phyloP scores from a whole-genome alignment of 805 yeast species.

The Vanderwaltozyma polyspora region DNA sequence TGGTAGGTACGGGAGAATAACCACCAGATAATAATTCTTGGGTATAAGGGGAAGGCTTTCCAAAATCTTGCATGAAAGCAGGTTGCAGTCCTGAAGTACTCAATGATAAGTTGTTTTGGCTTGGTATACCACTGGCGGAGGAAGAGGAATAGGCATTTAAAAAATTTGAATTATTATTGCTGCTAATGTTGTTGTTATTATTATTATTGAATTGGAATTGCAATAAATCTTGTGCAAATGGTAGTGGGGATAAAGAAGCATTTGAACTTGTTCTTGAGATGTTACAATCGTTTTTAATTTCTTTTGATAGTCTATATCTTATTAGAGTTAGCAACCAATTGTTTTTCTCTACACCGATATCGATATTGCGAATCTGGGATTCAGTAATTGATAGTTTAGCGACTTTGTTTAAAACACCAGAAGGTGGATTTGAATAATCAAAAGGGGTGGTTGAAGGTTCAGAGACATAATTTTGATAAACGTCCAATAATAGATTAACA shows the following conservation, averaged over 20 bases:
- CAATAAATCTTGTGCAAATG: slow-evolving; percentile 4
- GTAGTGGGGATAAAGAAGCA: slow-evolving; percentile 17
- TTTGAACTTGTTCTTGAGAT: slow-evolving; percentile 15
- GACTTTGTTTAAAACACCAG: slow-evolving; percentile 51
- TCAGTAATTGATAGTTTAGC: slow-evolving; percentile 42
- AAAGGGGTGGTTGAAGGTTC: slow-evolving; percentile 62
- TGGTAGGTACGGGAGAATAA: not conserved
- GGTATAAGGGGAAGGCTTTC: slow-evolving; percentile 2
- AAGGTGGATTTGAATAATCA: slow-evolving; percentile 52
- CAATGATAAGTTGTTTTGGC: no score
- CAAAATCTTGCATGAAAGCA: slow-evolving; percentile 4
- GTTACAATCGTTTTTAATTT: slow-evolving; percentile 21
- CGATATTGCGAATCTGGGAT: slow-evolving; percentile 26
- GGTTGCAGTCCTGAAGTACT: no score
- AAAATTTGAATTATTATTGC: not conserved
- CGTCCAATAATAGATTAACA: slow-evolving; percentile 35
- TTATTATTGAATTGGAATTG: not conserved
- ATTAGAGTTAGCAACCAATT: slow-evolving; percentile 29
- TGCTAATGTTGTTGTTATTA: not conserved
- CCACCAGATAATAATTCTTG: slow-evolving; percentile 4
- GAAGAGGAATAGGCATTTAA: no score
- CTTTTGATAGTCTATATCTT: slow-evolving; percentile 29
- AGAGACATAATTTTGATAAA: slow-evolving; percentile 38
- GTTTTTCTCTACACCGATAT: slow-evolving; percentile 30
- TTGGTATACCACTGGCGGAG: no score